Base-by-base conservation (phyloP, 139 green algal species). In the Closterium sp. region DNA sequence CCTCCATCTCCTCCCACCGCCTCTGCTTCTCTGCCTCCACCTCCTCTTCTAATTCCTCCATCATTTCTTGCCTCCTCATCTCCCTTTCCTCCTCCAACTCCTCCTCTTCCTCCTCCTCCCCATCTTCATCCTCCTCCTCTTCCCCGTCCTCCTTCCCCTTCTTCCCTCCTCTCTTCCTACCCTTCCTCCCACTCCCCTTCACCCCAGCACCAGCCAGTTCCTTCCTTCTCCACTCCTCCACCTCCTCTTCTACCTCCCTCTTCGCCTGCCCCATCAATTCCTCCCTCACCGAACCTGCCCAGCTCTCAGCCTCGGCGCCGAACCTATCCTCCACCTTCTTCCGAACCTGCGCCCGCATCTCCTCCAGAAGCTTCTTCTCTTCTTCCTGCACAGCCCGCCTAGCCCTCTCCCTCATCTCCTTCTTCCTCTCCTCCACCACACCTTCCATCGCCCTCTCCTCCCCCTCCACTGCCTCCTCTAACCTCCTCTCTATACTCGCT, bases 1-100 rank as follows among this genome's bases (percentile, higher is more conserved):
- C 85, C 85, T 87, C 85, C 85, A 87, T 87, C n/a, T 87, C 85
- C 85, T 87, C 85, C 85, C n/a, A 32, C 85, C 85, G 21, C 85
- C 85, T 87, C n/a, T 87, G 85, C 85, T 31, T 87, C 85, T 87
- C 85, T 7, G 19, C 32, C 85, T 87, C 85, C 21, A 87, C 85
- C 85, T 87, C 85, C 85, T 87, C 9, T 6, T 87, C 28, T 24
- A 87, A 32, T 31, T 87, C 85, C 85, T 32, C 85, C 85, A 87
- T 87, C 28, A 87, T 30, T 24, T 87, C 85, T 21, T 32, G n/a
- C 85, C 85, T 87, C 22, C 85, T 30, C 85, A 31, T 21, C 85
- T 87, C 85, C 85, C 28, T 31, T 21, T 87, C 85, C 10, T 87
- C 85, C n/a, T 31, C 28, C 85, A 87, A 31, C 22, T 87, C 85